Percentiles rank a stretch among this genome's conserved stretches.
phyloP scores from a whole-genome alignment of 495 filamentous ascomycete genomes.

The Daldinia decipiens region DNA sequence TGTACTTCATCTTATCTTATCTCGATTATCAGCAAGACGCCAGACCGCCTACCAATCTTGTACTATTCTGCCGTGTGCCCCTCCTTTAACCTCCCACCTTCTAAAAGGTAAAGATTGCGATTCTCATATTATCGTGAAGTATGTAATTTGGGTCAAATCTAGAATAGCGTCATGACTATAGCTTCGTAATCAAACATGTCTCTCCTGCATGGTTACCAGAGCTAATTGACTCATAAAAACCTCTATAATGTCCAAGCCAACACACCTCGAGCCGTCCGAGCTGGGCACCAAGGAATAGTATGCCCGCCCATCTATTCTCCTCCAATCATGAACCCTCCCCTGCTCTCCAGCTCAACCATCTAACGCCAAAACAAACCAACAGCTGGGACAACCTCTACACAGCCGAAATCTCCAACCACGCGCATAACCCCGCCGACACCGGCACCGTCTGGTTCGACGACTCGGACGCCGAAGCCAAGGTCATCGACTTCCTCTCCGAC shows the following conservation, averaged over 20 bases:
- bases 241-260: constrained; percentile 42
- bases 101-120: constrained; percentile 4
- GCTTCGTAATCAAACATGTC: background rate
- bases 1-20: background rate
- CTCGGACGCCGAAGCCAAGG: constrained; percentile 70
- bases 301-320: constrained; percentile 45
- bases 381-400: constrained; percentile 78
- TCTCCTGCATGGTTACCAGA: background rate
- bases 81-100: constrained; percentile 19
- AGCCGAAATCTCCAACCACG: constrained; percentile 69
- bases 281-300: constrained; percentile 79
- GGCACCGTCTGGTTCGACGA: constrained; percentile 84
- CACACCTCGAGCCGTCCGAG: constrained; percentile 69
- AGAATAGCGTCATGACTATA: background rate
- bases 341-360: background rate
- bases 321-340: no score
- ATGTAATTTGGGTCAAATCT: background rate
- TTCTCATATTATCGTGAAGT: background rate
- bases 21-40: background rate
- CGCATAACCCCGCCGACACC: constrained; percentile 67
- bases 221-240: background rate
- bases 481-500: constrained; percentile 64
- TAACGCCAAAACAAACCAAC: constrained; percentile 1
- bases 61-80: constrained; percentile 20
- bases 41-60: constrained; percentile 19